Evolutionary conservation across 1,284 basidiomycete species (phyloP), one percentile per base, ranked within the genome.

Genomic region (Schizophyllum commune): DNA sequence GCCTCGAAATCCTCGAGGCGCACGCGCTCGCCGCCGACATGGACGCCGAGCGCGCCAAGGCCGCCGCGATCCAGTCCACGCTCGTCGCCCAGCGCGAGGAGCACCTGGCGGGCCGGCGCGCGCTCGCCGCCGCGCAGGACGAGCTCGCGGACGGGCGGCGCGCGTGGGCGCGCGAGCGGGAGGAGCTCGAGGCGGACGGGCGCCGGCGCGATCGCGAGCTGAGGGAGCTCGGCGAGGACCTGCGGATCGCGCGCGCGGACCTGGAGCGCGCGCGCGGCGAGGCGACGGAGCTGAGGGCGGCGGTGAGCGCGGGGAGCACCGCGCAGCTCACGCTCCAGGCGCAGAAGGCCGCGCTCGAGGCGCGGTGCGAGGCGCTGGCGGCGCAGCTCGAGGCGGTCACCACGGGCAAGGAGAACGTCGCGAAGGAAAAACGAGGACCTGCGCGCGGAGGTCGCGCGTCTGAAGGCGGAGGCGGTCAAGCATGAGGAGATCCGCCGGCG

Each of bases 401-500:
- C 20, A 33, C 58, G 17, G 62, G 63, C 52, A 39, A 55, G 58
- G 56, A 5, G 73, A 52, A 53, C 34, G 62, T 59, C 60, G 59
- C 22, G 56, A 7, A 11, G n/a, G 55, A 85, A 34, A n/a, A 75
- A 86, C 5, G 82, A 85, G 60, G 72, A 73, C 0, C 79, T 83
- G 33, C 76, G 80, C 55, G 76, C 73, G 65, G 75, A 81, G 63
- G 77, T 86, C 58, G 77, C 71, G n/a, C 79, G 83, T 56, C 74
- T 91, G 58, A 86, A 86, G 70, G 76, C 76, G 57, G 89, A 92
- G 68, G 81, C 84, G 2, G 78, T 82, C 61, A 86, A 91, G 60
- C 84, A 84, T 57, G 92, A 94, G 72, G 82, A 79, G 63, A 72
- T 94, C 58, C 79, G 95, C 33, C 74, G 94, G 65, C 92, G 89